Evolutionary conservation across 2,329 filamentous ascomycete species (phyloP), one percentile per base, ranked within the genome.

Genomic region (Alternaria brassicicola): DNA sequence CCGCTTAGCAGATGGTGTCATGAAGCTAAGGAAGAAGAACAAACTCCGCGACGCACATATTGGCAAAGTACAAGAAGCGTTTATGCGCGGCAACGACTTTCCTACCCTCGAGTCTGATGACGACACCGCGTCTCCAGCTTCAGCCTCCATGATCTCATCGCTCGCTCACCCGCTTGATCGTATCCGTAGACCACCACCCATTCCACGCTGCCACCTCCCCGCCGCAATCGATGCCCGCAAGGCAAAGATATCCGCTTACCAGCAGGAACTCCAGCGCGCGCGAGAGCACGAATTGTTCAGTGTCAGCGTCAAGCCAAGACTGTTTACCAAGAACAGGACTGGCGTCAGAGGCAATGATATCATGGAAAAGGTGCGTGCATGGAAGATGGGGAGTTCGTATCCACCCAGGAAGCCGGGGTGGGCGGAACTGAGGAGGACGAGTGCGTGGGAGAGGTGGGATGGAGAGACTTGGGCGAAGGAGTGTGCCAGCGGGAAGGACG

Each of bases 371-470:
- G 45, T 59, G n/a, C 52, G 55, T n/a, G 55, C 41, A 26, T 28
- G 41, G 23, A 57, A 43, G 6, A 30, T 55, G 38, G 55, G 30
- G 6, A 15, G 3, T 3, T 25, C 25, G n/a, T 64, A 60, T 55
- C 55, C 54, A 30, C 53, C 55, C 6, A 19, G 3, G 1, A 50
- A 33, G 17, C 21, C 12, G 2, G 48, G 17, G 33, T 60, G 52
- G 41, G 12, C 19, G 17, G 41, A 45, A 2, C 13, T 46, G 7
- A 30, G 52, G 15, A 38, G 31, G 25, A 46, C 38, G 23, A 21
- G 35, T 3, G n/a, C 6, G 13, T 61, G 55, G 54, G 45, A 61
- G 52, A 55, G 52, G 42, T 63, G 60, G 62, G 35, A 54, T n/a
- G 60, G 41, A 7, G 8, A 33, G 17, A 26, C 23, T 21, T 62